These are phyloP conservation scores for Penicillium ucsense DNA, from an alignment of 495 filamentous ascomycete species.

Conservation along the genomic window DNA sequence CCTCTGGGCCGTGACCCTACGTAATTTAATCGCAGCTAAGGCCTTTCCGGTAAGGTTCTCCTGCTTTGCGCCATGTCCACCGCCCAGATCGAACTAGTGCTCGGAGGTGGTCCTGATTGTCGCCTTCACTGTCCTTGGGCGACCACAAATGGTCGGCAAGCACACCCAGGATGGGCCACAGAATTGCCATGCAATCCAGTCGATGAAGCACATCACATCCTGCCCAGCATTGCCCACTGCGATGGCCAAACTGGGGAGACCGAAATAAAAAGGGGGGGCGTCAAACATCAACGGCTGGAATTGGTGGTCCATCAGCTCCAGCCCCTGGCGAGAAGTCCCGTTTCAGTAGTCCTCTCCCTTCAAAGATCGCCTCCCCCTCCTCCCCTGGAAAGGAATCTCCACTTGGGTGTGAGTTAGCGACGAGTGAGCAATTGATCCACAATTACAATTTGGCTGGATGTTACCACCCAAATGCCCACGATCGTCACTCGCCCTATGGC, in stretches of 20 bases:
- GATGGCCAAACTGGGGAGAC: too few species aligned
- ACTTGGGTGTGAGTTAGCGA: constrained; percentile 3
- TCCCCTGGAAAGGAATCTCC: not conserved
- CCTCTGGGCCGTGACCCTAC: constrained; percentile 5
- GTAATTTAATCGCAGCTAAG: constrained; percentile 2
- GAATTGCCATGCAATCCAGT: too few species aligned
- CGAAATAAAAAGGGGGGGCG: too few species aligned
- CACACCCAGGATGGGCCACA: too few species aligned
- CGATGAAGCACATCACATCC: too few species aligned
- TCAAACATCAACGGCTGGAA: too few species aligned
- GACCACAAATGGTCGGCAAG: too few species aligned
- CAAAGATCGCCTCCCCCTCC: not conserved
- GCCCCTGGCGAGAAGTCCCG: too few species aligned
- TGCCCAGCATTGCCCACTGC: too few species aligned
- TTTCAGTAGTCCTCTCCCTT: not conserved
- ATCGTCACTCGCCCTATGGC: constrained; percentile 3
- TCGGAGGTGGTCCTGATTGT: too few species aligned
- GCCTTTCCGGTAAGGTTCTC: not conserved
- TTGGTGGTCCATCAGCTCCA: too few species aligned
- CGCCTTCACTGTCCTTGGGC: too few species aligned
- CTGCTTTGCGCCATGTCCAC: constrained; percentile 1
- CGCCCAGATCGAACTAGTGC: not conserved
- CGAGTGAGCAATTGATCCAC: constrained; percentile 14
- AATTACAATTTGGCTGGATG: constrained; percentile 4
- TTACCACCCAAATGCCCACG: not conserved